Base-by-base conservation (phyloP, 164 flowering plant species). In the Kingdonia uniflora region DNA sequence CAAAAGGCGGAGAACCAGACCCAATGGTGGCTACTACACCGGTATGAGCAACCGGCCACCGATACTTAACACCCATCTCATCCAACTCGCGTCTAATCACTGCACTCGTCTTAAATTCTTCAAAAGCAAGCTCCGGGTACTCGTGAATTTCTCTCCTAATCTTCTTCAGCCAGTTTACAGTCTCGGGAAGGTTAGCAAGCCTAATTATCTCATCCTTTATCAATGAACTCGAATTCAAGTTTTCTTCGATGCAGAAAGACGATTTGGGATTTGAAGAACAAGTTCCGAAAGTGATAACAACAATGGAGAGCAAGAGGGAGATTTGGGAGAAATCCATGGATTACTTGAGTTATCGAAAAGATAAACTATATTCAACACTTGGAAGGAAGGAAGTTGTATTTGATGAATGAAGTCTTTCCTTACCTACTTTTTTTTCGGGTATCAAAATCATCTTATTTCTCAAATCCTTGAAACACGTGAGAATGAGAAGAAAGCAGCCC, bases 121-220 rank as follows among this genome's bases (percentile, higher is more conserved):
- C 43, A 41, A 41, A 41, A 13, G 13, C n/a, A 16, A 41, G 43
- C 43, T 41, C 43, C 2, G 43, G 43, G 43, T 41, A 41, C n/a
- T 41, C 43, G n/a, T 41, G 88, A 33, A 81, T 80, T 47, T 59
- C 58, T 54, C 94, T 68, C 68, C 88, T 62, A 19, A 75, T 58
- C 24, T 54, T 57, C 66, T 67, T 74, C 64, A 82, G 51, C 89
- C 89, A 80, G 14, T 55, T 46, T 54, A 66, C 71, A 3, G 75
- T 72, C 5, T 58, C 49, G 1, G 66, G 59, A 19, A 62, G 66
- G 61, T 69, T 77, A 2, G 78, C 74, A 20, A 73, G 43, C 51
- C 52, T 54, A 4, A 64, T 11, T 41, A 74, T 74, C 44, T 52
- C 69, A 16, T 69, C 69, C 52, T 33, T 68, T 2, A 63, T 17